phyloP scores from a whole-genome alignment of 306 rosid species.

The Dalbergia oliveri region DNA sequence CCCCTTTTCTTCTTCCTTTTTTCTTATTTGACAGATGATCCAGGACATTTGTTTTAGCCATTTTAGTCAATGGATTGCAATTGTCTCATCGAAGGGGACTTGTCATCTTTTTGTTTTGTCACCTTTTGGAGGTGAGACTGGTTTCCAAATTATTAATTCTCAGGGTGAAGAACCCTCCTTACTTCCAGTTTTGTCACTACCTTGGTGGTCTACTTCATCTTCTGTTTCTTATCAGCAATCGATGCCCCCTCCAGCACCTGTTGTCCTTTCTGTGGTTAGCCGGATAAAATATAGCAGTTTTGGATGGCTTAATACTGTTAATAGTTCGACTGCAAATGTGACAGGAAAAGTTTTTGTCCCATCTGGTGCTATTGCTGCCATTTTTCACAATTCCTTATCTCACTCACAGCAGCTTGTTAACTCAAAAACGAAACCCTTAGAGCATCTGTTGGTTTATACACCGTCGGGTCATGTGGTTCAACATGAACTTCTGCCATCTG shows the following conservation, averaged over 20 bases:
- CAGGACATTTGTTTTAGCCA: conserved; percentile 95
- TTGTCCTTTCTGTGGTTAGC: conserved; percentile 83
- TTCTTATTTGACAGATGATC: conserved; percentile 68
- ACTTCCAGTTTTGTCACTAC: conserved; percentile 71
- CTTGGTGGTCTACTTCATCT: conserved; percentile 89
- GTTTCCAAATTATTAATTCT: conserved; percentile 67
- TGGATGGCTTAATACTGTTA: conserved; percentile 89
- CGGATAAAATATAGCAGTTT: conserved; percentile 91
- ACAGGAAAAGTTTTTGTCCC: conserved; percentile 91
- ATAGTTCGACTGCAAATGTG: conserved; percentile 60
- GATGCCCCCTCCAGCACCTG: conserved; percentile 78
- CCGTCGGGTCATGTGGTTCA: conserved; percentile 96
- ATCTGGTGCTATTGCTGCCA: conserved; percentile 91
- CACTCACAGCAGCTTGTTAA: conserved; percentile 56
- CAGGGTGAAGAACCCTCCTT: conserved; percentile 75
- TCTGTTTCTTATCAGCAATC: conserved; percentile 63
- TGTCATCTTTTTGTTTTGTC: conserved; percentile 86
- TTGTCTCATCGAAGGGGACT: conserved; percentile 93
- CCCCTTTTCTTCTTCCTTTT: conserved; percentile 21
- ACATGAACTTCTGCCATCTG: conserved; percentile 78
- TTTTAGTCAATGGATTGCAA: conserved; percentile 90
- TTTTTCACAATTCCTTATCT: conserved; percentile 80
- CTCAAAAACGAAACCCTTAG: conserved; percentile 68
- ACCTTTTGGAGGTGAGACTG: conserved; percentile 92
- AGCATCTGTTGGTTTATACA: conserved; percentile 82